Evolutionary conservation across 2,329 filamentous ascomycete species (phyloP).

Genomic region (Bertia moriformis): DNA sequence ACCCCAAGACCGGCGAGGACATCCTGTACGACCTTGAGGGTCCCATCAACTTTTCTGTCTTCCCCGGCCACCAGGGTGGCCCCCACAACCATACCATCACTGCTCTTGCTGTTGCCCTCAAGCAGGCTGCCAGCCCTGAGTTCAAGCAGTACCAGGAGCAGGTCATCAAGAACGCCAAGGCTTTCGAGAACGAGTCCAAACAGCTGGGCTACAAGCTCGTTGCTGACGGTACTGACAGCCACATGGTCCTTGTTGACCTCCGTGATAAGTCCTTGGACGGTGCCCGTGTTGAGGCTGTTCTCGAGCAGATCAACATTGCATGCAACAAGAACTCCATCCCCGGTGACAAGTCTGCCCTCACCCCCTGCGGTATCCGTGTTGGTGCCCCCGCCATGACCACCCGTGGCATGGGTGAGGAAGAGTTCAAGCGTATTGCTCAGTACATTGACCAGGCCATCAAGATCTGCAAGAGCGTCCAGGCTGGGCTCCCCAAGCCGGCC

Average conservation of each 20-base stretch:
- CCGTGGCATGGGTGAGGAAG: conserved; percentile 50
- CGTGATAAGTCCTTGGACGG: conserved; percentile 54
- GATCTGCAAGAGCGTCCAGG: conserved; percentile 33
- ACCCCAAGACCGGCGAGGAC: conserved; percentile 50
- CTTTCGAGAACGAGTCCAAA: conserved; percentile 36
- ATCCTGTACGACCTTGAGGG: conserved; percentile 57
- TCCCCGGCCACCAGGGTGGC: conserved; percentile 65
- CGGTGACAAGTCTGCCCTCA: conserved; percentile 60
- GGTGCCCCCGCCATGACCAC: conserved; percentile 66
- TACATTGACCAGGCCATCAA: conserved; percentile 48
- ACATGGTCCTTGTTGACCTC: conserved; percentile 61
- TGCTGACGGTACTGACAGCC: conserved; percentile 61
- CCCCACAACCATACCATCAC: conserved; percentile 72
- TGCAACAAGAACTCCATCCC: conserved; percentile 69
- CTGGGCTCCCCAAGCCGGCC: conserved; percentile 28
- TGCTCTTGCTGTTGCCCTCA: conserved; percentile 59
- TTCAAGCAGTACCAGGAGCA: conserved; percentile 61
- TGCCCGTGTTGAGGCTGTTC: conserved; percentile 50
- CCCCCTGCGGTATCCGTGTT: conserved; percentile 57
- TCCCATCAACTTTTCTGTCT: conserved; percentile 64
- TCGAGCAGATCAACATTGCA: conserved; percentile 57
- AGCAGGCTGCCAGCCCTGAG: conserved; percentile 56
- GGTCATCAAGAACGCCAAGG: conserved; percentile 59
- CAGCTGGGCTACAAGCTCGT: conserved; percentile 55
- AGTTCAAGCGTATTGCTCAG: conserved; percentile 49